Base-by-base conservation (phyloP, 2,329 filamentous ascomycete species). In the Penicillium decumbens region DNA sequence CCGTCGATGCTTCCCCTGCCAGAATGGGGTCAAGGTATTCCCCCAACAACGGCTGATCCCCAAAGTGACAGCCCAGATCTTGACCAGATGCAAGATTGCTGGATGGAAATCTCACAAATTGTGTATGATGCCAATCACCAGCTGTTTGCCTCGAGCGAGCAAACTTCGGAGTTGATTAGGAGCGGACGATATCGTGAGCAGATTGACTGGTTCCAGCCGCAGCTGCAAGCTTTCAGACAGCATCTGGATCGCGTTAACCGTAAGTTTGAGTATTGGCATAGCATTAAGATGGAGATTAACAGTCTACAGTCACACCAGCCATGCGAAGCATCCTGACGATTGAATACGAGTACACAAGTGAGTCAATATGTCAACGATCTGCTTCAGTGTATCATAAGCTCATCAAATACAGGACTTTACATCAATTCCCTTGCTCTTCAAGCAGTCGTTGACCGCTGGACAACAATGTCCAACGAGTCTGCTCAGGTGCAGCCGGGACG, bases 391-490 rank as follows among this genome's bases (percentile, higher is more conserved):
- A 12, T n/a, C 4, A 44, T 25, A 29, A 15, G n/a, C 52, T 61
- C 45, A 62, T 49, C 35, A 35, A 59, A 51, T 30, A 13, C 51
- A 70, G 73, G 73, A 12, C 57, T 96, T 43, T 97, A 97, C 65
- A 81, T 96, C 73, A 96, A 97, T 68, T 95, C 91, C 0, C 77
- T 98, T 1, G 91, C 91, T 2, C 76, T 98, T 1, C 93, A 98
- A 72, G 93, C 93, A 20, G 90, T 97, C 3, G 89, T 97, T 5
- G 92, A 96, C 70, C 83, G 91, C 52, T 95, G 89, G 71, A 92
- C 89, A 6, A 90, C 80, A 53, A 87, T 91, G 64, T 71, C 72
- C 8, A 71, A 68, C 45, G 67, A 72, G 49, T 64, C 71, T 59
- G 50, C 65, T 5, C 64, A 68, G 49, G 57, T 57, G 6, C 65